Evolutionary conservation across 305 asterid species (phyloP).

Genomic region (Fraxinus albicans): DNA sequence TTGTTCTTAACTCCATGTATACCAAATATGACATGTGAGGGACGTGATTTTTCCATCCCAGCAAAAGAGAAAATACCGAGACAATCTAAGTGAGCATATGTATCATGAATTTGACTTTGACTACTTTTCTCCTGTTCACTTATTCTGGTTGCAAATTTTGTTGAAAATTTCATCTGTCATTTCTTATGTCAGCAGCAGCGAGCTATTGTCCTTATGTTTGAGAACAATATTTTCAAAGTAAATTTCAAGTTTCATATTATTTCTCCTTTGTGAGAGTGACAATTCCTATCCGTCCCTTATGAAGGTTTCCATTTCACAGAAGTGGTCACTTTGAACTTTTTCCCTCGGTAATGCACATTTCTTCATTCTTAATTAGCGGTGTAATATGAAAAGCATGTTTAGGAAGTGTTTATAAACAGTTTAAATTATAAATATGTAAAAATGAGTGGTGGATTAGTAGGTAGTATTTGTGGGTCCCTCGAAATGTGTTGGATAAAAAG

Average conservation of each 20-base stretch:
- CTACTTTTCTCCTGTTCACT: background rate
- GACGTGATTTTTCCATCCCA: background rate
- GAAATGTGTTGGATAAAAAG: background rate
- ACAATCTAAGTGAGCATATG: background rate
- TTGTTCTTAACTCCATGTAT: background rate
- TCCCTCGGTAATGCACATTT: background rate
- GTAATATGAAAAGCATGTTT: background rate
- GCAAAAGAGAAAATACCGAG: background rate
- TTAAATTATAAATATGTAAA: background rate
- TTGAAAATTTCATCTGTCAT: background rate
- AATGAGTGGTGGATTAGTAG: background rate
- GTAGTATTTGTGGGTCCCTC: background rate
- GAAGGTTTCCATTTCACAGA: background rate
- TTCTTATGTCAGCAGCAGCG: background rate
- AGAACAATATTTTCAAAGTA: background rate
- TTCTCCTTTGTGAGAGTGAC: background rate
- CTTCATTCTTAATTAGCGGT: background rate
- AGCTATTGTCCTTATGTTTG: background rate
- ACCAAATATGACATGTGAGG: background rate
- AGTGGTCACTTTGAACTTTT: background rate
- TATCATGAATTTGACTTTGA: background rate
- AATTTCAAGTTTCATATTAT: background rate
- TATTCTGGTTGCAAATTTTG: background rate
- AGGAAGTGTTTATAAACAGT: background rate
- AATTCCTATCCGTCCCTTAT: background rate